Evolutionary conservation across 164 flowering plant species (phyloP), one percentile per base, ranked within the genome.

Genomic region (Vitis labrusca): DNA sequence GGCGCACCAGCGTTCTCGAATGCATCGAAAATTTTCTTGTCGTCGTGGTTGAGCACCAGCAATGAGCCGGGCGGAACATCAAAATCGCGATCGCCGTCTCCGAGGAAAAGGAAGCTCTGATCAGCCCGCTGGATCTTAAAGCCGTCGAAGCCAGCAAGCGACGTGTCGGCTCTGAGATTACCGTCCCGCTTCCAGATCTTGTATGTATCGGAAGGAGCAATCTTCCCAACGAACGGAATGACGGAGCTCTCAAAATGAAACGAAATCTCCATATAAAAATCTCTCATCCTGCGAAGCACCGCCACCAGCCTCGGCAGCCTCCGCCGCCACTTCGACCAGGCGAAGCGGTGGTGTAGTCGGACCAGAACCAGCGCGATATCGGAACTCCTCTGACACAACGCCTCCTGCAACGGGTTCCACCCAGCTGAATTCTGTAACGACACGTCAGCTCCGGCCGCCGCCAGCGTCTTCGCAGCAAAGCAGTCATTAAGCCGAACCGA

Each of bases 171-270:
- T 2, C 99, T 84, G 52, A 95, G 89, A 68, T 89, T 85, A 0
- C 90, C 96, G 54, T 85, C 98, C 66, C 92, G 89, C 69, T 95
- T 95, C 99, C 99, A 95, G 80, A 95, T 88, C 77, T 77, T 81
- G 82, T 93, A 95, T 5, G 98, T 95, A 47, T 95, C 98, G 11
- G 98, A 93, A 0, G 99, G 99, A 8, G 98, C 98, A 37, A 95
- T 84, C 68, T 88, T 88, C 0, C 89, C 91, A 17, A 93, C 89
- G 75, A 95, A 93, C 0, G 98, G 99, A 29, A 95, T 88, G 3
- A 95, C 83, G 5, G 99, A 95, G 84, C 97, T 89, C 80, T 95
- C 98, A 69, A 93, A 95, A 67, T 91, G 99, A 72, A 95, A 95
- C 3, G 93, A 84, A 48, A 95, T 90, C 83, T 92, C 99, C 93